Conservation (phyloP, 352 stramenopile species). For the Phytophthora nicotianae region DNA sequence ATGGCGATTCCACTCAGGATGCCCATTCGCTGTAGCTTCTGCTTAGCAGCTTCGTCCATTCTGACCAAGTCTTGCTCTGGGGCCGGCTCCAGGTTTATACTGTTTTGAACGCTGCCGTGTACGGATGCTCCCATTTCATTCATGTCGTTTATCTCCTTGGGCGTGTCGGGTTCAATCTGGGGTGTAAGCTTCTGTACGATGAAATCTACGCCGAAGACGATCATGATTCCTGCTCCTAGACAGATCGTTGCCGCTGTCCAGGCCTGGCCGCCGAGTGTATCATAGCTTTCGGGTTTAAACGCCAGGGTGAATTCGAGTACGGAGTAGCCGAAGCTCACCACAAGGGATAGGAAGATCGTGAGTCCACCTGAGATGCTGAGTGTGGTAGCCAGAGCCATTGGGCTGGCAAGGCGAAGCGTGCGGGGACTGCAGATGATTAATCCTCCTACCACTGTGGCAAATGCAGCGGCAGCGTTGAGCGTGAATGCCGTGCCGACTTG, state of each 20-base stretch:
- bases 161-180: background rate
- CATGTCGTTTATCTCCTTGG: background rate
- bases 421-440: constrained; percentile 59
- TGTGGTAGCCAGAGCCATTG: constrained; percentile 53
- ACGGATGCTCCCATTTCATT: background rate
- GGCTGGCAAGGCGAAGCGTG: constrained; percentile 57
- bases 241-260: constrained; percentile 83
- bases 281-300: constrained; percentile 35
- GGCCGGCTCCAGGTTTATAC: background rate
- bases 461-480: constrained; percentile 47
- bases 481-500: constrained; percentile 36
- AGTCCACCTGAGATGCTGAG: constrained; percentile 67
- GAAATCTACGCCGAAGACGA: constrained; percentile 54
- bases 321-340: constrained; percentile 60
- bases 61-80: constrained; percentile 27
- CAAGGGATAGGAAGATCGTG: constrained; percentile 76
- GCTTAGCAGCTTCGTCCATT: constrained; percentile 47
- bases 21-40: constrained; percentile 84
- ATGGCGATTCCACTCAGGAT: constrained; percentile 94
- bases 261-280: constrained; percentile 36
- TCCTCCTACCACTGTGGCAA: constrained; percentile 61
- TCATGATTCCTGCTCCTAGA: constrained; percentile 82
- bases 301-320: constrained; percentile 38
- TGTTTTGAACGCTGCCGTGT: background rate
- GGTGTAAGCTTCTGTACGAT: constrained; percentile 52